Percentiles rank a stretch among this genome's conserved stretches.
phyloP scores from a whole-genome alignment of 2,329 filamentous ascomycete genomes.

The Piedraia hortae region DNA sequence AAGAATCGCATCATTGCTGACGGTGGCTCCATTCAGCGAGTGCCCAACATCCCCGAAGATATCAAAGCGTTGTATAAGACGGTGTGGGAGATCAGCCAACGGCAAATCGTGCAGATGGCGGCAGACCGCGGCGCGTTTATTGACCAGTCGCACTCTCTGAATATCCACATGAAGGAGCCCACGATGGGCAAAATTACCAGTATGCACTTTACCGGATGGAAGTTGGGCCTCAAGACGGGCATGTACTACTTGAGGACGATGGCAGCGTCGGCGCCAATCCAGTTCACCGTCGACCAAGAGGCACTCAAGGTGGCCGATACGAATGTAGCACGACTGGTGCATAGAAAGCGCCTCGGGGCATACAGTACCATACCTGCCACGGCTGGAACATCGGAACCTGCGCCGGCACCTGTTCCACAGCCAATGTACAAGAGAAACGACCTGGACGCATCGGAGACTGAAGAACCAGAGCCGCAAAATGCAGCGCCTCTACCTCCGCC shows the following conservation, averaged over 20 bases:
- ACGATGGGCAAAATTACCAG: conserved; percentile 99
- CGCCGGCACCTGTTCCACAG: conserved; percentile 30
- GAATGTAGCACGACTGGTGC: conserved; percentile 37
- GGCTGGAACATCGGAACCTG: conserved; percentile 23
- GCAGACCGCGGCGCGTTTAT: conserved; percentile 96
- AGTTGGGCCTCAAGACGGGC: conserved; percentile 94
- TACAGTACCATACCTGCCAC: conserved; percentile 14
- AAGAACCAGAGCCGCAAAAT: too few relatives aligned
- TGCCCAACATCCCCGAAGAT: conserved; percentile 84
- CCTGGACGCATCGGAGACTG: conserved; percentile 17
- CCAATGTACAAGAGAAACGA: conserved; percentile 38
- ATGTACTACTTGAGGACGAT: conserved; percentile 99
- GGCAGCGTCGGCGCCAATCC: conserved; percentile 86
- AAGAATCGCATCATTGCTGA: conserved; percentile 99
- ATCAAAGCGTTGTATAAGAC: conserved; percentile 98
- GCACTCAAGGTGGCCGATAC: conserved; percentile 69
- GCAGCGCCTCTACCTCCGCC: conserved; percentile 33
- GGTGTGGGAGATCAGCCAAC: conserved; percentile 96
- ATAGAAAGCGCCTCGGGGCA: conserved; percentile 40
- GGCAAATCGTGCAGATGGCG: conserved; percentile 87
- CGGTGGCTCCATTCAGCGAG: conserved; percentile 83
- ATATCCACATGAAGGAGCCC: conserved; percentile 98
- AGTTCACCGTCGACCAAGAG: conserved; percentile 97
- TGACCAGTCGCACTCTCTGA: conserved; percentile 94
- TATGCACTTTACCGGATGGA: conserved; percentile 99